Base-by-base conservation (phyloP, 106 monocot genomes). In the Dendrobium chrysotoxum region DNA sequence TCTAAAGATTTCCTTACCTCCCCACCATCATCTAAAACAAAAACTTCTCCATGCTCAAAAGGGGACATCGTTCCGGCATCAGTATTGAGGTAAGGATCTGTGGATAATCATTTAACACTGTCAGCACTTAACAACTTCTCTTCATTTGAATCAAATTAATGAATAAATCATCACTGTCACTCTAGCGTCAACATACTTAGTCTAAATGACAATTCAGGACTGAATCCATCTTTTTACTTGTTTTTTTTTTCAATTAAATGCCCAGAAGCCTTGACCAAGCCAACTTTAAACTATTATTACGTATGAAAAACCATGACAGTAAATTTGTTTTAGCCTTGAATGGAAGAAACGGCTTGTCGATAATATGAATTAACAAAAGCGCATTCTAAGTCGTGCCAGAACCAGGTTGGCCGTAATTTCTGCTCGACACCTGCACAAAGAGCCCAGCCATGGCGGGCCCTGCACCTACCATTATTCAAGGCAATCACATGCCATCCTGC, bases 51-150 rank as follows among this genome's bases (percentile, higher is more conserved):
- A 75, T 92, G 91, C 83, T 92, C 91, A 79, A 89, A 88, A 7
- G 91, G 91, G 16, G 91, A 91, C 88, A 91, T 91, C 23, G 91
- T 91, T 78, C 91, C 91, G 0, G 91, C 91, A 84, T 92, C 91
- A 1, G 87, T 89, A 84, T 92, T 92, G 40, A 92, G 81, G 81
- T 92, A 92, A 17, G 91, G 91, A 89, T 92, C 91, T 92, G 86
- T 73, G 75, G 20, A 82, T 20, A 40, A 42, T 2, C 73, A 53
- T 23, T 23, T 4, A 76, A 25, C 7, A 45, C 20, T 47, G 12
- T 76, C 28, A 76, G 74, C 4, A 74, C 8, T 31, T 35, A 35
- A 70, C 70, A 70, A 35, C 11, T 35, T 70, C 5, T 70, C 11
- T 41, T 74, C 7, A 28, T 74, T 40, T 21, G 41, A 74, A 73